A percentile compares a stretch with the other conserved stretches of the same genome.
Conservation (phyloP, 495 filamentous ascomycete genomes). For the Trichocladium uniseriatum region DNA sequence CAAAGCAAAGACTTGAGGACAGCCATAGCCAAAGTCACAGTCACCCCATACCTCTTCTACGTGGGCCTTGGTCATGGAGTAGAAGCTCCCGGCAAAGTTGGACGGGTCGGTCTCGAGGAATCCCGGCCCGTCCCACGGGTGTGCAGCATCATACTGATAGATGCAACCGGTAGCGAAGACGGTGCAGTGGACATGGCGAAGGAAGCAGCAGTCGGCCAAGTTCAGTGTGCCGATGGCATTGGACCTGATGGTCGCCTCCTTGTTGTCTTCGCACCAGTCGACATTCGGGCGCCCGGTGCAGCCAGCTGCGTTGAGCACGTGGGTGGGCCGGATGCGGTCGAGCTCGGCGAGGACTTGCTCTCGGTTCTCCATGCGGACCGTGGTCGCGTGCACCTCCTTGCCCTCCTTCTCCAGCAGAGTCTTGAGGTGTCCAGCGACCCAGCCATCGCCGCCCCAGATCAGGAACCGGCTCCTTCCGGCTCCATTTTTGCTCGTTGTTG, state of each 20-base stretch:
- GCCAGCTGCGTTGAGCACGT: constrained; percentile 55
- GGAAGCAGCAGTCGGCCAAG: constrained; percentile 49
- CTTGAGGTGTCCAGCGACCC: constrained; percentile 57
- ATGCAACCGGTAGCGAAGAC: constrained; percentile 59
- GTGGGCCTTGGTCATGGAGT: constrained; percentile 55
- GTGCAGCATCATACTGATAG: constrained; percentile 50
- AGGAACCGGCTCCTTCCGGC: constrained; percentile 37
- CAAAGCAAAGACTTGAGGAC: too few relatives aligned
- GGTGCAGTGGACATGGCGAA: constrained; percentile 49
- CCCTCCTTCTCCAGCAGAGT: constrained; percentile 50
- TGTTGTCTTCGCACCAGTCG: constrained; percentile 63
- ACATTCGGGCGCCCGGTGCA: constrained; percentile 61
- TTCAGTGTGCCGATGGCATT: constrained; percentile 57
- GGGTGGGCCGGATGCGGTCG: constrained; percentile 48
- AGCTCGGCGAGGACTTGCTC: constrained; percentile 47
- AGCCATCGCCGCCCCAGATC: constrained; percentile 54
- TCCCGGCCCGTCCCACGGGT: constrained; percentile 49
- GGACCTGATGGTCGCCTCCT: constrained; percentile 52
- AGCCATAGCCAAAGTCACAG: too few relatives aligned
- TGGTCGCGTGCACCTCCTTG: constrained; percentile 49
- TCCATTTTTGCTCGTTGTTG: constrained; percentile 17
- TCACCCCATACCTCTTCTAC: constrained; percentile 47
- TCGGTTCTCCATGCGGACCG: constrained; percentile 53
- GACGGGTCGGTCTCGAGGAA: constrained; percentile 53
- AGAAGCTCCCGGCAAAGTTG: constrained; percentile 58